Evolutionary conservation across 305 asterid genomes (phyloP).

Genomic region (Fraxinus angustifolia): DNA sequence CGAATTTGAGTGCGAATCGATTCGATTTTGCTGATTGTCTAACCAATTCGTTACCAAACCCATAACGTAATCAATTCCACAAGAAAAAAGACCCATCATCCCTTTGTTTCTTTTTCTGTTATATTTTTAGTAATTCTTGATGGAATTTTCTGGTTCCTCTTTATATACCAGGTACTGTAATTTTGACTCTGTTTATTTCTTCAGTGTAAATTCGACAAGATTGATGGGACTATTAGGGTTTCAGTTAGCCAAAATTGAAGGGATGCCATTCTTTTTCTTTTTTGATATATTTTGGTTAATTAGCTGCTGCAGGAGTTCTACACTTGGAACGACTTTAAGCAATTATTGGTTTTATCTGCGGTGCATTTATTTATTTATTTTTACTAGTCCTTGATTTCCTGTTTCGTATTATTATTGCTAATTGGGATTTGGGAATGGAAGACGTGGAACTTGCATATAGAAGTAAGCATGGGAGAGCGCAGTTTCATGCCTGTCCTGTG

Average conservation of each 20-base stretch:
- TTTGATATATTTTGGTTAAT: conserved; percentile 18
- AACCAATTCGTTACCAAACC: conserved; percentile 30
- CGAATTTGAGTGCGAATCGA: conserved; percentile 24
- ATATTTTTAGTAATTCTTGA: conserved; percentile 16
- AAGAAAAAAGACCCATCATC: conserved; percentile 27
- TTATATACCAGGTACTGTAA: conserved; percentile 39
- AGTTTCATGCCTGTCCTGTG: conserved; percentile 61
- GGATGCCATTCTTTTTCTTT: conserved; percentile 19
- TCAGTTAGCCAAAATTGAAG: conserved; percentile 21
- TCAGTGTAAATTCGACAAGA: conserved; percentile 12
- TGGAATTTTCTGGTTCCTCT: conserved; percentile 42
- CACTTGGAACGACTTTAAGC: conserved; percentile 8
- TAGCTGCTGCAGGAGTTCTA: conserved; percentile 26
- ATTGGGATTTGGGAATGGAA: background rate
- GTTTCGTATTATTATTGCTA: background rate
- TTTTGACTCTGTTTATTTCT: conserved; percentile 24
- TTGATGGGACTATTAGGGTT: conserved; percentile 16
- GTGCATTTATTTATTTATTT: background rate
- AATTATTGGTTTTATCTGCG: conserved; percentile 30
- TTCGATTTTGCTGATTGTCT: conserved; percentile 25
- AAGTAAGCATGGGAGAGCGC: conserved; percentile 44
- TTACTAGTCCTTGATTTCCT: background rate
- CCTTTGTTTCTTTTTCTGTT: background rate
- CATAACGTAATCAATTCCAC: conserved; percentile 35
- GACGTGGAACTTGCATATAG: conserved; percentile 21